These are phyloP conservation scores for Podosphaera aphanis DNA, from an alignment of 2,329 filamentous ascomycete genomes.

Conservation along the genomic window DNA sequence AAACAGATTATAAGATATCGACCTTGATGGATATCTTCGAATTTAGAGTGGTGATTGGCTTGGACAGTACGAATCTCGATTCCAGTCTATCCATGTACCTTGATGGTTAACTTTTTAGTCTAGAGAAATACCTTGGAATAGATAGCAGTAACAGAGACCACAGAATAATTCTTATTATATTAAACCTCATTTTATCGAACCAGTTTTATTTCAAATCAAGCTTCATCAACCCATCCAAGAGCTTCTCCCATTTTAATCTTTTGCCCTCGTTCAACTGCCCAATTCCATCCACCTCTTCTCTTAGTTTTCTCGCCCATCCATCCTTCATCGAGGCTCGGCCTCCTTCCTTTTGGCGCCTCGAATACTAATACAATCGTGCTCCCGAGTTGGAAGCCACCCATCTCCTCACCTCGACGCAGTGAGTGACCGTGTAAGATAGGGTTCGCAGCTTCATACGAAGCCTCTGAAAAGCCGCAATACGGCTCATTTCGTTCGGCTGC, in stretches of 20 bases:
- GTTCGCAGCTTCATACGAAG: slow-evolving; percentile 62
- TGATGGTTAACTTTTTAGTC: slow-evolving; percentile 3
- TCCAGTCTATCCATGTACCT: background rate
- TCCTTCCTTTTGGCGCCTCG: slow-evolving; percentile 53
- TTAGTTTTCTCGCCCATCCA: slow-evolving; percentile 29
- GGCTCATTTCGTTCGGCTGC: slow-evolving; percentile 54
- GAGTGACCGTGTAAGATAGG: slow-evolving; percentile 61
- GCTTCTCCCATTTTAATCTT: slow-evolving; percentile 74
- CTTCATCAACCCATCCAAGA: slow-evolving; percentile 47
- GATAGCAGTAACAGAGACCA: too few species aligned
- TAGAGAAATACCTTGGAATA: background rate
- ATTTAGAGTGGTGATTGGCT: background rate
- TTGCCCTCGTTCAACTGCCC: slow-evolving; percentile 71
- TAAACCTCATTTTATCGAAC: background rate
- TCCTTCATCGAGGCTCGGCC: slow-evolving; percentile 34
- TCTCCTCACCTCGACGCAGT: slow-evolving; percentile 72
- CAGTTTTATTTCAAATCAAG: slow-evolving; percentile 4
- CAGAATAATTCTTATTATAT: background rate
- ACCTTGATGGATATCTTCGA: slow-evolving; percentile 6
- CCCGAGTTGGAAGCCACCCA: slow-evolving; percentile 92
- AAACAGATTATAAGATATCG: too few species aligned
- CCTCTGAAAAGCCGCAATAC: slow-evolving; percentile 81
- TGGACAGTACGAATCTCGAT: background rate
- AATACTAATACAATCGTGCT: slow-evolving; percentile 92
- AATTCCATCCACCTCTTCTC: slow-evolving; percentile 50